A percentile compares a stretch with the other conserved stretches of the same genome.
Evolutionary conservation across 2,329 filamentous ascomycete species (phyloP).

Genomic region (Aspergillus latus): DNA sequence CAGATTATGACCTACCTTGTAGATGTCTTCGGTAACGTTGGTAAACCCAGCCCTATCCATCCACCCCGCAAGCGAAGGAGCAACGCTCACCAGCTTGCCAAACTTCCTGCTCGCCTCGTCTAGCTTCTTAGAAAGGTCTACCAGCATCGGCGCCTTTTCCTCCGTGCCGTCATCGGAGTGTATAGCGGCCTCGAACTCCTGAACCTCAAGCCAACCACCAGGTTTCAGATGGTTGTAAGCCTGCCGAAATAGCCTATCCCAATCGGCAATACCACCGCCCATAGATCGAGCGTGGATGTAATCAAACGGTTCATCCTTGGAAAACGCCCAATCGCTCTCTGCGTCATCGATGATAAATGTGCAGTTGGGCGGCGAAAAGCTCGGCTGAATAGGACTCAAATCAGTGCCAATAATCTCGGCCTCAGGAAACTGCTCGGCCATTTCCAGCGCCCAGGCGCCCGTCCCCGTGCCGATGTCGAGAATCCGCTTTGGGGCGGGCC

Average conservation of each 20-base stretch:
- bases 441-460: slow-evolving; percentile 43
- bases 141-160: slow-evolving; percentile 23
- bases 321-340: slow-evolving; percentile 43
- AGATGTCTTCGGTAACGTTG: slow-evolving; percentile 36
- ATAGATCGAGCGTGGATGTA: slow-evolving; percentile 41
- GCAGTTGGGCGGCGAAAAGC: slow-evolving; percentile 51
- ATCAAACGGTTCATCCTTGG: slow-evolving; percentile 40
- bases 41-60: slow-evolving; percentile 34
- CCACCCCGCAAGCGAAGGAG: slow-evolving; percentile 27
- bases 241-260: slow-evolving; percentile 32
- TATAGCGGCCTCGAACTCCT: slow-evolving; percentile 33
- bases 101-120: slow-evolving; percentile 32
- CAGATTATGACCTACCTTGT: slow-evolving; percentile 28
- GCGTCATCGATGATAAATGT: slow-evolving; percentile 50
- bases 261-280: slow-evolving; percentile 40
- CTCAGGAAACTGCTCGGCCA: slow-evolving; percentile 41
- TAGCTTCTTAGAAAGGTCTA: slow-evolving; percentile 33
- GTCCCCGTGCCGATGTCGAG: slow-evolving; percentile 38
- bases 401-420: slow-evolving; percentile 39
- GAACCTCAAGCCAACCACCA: slow-evolving; percentile 39
- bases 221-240: slow-evolving; percentile 34
- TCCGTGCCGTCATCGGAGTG: slow-evolving; percentile 36
- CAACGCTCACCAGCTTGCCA: slow-evolving; percentile 39
- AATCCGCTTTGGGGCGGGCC: slow-evolving; percentile 23
- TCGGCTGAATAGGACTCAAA: slow-evolving; percentile 38